Percentiles rank a stretch among this genome's conserved stretches.
Conservation (phyloP, 1,284 basidiomycete species). For the Pterula multifida region DNA sequence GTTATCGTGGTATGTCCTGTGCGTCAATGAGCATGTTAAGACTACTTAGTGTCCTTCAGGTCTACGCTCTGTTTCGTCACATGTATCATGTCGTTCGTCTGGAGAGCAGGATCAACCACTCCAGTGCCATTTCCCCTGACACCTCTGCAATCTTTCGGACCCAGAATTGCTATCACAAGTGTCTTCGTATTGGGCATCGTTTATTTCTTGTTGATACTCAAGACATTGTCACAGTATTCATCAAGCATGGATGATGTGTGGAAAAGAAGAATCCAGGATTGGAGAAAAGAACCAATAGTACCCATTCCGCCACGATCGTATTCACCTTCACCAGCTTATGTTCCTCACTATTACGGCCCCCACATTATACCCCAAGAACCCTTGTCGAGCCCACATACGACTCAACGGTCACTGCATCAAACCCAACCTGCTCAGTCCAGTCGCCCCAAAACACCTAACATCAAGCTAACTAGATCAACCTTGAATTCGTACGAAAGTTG, state of each 20-base stretch:
- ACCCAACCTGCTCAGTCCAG: no score
- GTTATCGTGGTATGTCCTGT: conserved; percentile 33
- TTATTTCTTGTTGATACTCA: conserved; percentile 34
- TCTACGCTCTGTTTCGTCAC: conserved; percentile 40
- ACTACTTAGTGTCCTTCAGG: conserved; percentile 12
- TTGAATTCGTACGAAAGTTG: not conserved
- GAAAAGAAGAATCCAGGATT: not conserved
- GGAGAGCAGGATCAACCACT: conserved; percentile 31
- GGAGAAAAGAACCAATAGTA: not conserved
- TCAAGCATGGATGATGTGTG: conserved; percentile 9
- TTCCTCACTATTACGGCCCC: not conserved
- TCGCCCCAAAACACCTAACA: no score
- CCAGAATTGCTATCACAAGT: conserved; percentile 31
- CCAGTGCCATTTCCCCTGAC: conserved; percentile 13
- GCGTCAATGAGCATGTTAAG: not conserved
- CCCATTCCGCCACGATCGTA: not conserved
- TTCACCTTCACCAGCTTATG: not conserved
- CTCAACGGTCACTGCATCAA: no score
- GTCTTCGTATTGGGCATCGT: conserved; percentile 36
- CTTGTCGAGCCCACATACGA: not conserved
- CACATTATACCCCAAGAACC: not conserved
- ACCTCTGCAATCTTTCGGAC: conserved; percentile 22
- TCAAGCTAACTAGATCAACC: not conserved
- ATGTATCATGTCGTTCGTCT: conserved; percentile 40
- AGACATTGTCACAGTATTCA: conserved; percentile 35